phyloP scores from a whole-genome alignment of 257 asterid species.

The Buddleja alternifolia region DNA sequence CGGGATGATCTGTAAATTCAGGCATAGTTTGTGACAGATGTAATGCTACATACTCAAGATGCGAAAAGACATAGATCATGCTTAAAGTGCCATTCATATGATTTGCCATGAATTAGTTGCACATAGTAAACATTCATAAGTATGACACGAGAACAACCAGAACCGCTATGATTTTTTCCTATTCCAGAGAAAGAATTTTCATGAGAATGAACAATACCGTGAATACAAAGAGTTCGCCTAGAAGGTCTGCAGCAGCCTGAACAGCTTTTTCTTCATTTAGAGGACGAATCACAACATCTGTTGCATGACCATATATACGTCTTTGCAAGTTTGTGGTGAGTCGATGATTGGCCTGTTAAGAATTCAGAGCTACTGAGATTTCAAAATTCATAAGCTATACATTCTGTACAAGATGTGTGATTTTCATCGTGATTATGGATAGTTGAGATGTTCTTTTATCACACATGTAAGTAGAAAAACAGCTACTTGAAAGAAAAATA shows the following conservation, averaged over 20 bases:
- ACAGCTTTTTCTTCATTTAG: conserved; percentile 89
- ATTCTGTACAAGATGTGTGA: conserved; percentile 3
- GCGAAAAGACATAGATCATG: background rate
- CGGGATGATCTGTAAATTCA: background rate
- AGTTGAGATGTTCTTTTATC: background rate
- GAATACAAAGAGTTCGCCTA: conserved; percentile 81
- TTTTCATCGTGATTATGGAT: conserved; percentile 3
- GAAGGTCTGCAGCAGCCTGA: conserved; percentile 88
- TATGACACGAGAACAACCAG: background rate
- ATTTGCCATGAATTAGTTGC: background rate
- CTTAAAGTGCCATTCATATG: background rate
- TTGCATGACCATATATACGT: conserved; percentile 78
- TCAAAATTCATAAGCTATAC: conserved; percentile 11
- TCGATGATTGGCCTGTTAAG: conserved; percentile 78
- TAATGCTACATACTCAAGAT: background rate
- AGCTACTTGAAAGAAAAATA: conserved; percentile 5
- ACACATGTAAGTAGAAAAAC: background rate
- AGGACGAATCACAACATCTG: conserved; percentile 80
- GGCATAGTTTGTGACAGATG: background rate
- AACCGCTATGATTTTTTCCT: background rate
- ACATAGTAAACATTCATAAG: background rate
- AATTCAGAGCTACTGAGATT: conserved; percentile 3
- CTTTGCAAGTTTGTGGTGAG: conserved; percentile 75
- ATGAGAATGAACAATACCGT: conserved; percentile 45
- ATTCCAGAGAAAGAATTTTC: background rate